Evolutionary conservation across 179 eudicot genomes (phyloP), one percentile per base, ranked within the genome.

Genomic region (Spinacia oleracea): DNA sequence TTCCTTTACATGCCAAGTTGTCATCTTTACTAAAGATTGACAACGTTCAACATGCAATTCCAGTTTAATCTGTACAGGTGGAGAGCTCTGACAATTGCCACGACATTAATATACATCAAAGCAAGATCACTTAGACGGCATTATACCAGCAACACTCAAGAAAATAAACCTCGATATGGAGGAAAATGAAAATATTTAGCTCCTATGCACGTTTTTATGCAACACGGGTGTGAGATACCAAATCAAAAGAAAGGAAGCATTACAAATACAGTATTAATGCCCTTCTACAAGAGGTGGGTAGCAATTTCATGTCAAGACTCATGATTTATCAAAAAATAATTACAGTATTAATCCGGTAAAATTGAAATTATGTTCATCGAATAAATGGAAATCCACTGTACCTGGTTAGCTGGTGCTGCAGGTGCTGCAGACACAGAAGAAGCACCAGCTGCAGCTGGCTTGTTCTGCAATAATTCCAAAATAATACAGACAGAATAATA

Each of bases 391-490:
- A 35, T 12, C 6, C 27, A 46, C n/a, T n/a, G 31, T 83, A 93
- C 98, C 85, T 82, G 90, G 80, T 72, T 80, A 60, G 87, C 77
- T 69, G 98, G 82, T 74, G 91, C 82, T 42, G 90, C 77, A 71
- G 98, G 82, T 74, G 91, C 82, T 42, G 90, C 83, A 46, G 96
- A 71, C 68, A 77, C 82, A 64, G 87, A 87, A 80, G 92, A 84
- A 59, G 86, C 84, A 72, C 86, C 92, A 78, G 90, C 82, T 74
- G 96, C 78, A 15, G 96, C 80, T 51, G 87, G 86, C 86, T 91
- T 94, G 50, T 62, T 85, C 93, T 89, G 78, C 82, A 83, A 82
- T 74, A 58, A 77, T 45, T 70, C 34, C 51, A 65, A 83, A 60
- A 77, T 16, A 48, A 21, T n/a, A 59, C 27, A 59, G 12, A 21